A percentile compares a stretch with the other conserved stretches of the same genome.
Conservation (phyloP, 306 rosid genomes). For the Trifolium fragiferum region DNA sequence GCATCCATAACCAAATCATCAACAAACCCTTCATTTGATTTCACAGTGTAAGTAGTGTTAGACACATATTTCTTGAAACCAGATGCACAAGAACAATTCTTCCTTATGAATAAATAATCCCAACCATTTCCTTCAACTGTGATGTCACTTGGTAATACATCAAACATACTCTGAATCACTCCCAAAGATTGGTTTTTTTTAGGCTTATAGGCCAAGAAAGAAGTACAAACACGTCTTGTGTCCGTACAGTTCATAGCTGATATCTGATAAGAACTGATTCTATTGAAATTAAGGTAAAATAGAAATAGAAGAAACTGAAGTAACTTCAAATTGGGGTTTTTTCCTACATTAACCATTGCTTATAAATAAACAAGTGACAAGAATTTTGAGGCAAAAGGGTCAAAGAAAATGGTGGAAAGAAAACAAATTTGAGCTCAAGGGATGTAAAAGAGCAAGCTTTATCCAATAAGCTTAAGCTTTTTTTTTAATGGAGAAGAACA, state of each 20-base stretch:
- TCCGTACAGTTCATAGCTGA: slow-evolving; percentile 83
- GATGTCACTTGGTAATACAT: slow-evolving; percentile 74
- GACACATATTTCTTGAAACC: slow-evolving; percentile 62
- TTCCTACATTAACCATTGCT: slow-evolving; percentile 56
- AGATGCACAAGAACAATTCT: slow-evolving; percentile 85
- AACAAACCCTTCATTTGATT: slow-evolving; percentile 68
- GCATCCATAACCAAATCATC: slow-evolving; percentile 71
- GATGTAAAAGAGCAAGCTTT: slow-evolving; percentile 24
- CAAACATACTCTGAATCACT: slow-evolving; percentile 86
- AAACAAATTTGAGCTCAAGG: slow-evolving; percentile 18
- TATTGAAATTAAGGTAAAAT: slow-evolving; percentile 42
- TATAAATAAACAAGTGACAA: neutral
- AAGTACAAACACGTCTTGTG: slow-evolving; percentile 74
- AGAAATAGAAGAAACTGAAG: slow-evolving; percentile 46
- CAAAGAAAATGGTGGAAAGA: slow-evolving; percentile 19
- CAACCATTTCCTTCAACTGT: slow-evolving; percentile 73
- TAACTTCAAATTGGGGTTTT: slow-evolving; percentile 33
- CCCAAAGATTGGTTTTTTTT: slow-evolving; percentile 59
- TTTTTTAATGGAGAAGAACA: neutral
- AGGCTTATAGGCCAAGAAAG: slow-evolving; percentile 84
- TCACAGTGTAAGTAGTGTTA: slow-evolving; percentile 42
- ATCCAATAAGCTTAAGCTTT: slow-evolving; percentile 29
- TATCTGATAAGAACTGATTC: slow-evolving; percentile 42
- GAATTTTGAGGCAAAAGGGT: slow-evolving; percentile 39
- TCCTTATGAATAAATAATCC: slow-evolving; percentile 69